Evolutionary conservation across 73 alveolate genomes (phyloP).

Genomic region (Paramecium caudatum): DNA sequence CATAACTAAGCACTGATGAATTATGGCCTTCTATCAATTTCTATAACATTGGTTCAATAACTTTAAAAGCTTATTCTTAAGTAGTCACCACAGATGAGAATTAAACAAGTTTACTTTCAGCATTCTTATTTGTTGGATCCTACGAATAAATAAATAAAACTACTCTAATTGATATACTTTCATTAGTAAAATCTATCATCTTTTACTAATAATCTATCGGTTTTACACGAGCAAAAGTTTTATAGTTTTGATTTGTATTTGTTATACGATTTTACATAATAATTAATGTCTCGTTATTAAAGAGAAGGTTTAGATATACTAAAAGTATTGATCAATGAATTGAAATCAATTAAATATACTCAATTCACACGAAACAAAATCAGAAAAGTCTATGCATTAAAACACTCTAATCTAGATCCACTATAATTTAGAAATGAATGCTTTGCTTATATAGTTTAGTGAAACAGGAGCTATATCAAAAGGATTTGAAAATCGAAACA

Average conservation of each 20-base stretch:
- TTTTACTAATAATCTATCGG: constrained; percentile 72
- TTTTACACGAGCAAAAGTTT: constrained; percentile 56
- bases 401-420: background rate
- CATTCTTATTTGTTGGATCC: constrained; percentile 72
- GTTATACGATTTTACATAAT: constrained; percentile 46
- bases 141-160: background rate
- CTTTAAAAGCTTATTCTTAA: constrained; percentile 23
- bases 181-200: constrained; percentile 72
- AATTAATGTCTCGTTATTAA: background rate
- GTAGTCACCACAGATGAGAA: constrained; percentile 54
- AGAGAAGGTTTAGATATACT: constrained; percentile 15
- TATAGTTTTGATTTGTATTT: constrained; percentile 67
- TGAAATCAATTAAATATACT: constrained; percentile 9
- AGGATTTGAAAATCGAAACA: background rate
- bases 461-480: constrained; percentile 1
- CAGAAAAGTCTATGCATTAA: background rate
- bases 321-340: background rate
- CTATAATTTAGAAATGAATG: constrained; percentile 22
- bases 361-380: constrained; percentile 14
- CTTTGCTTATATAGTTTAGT: constrained; percentile 6
- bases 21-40: constrained; percentile 76
- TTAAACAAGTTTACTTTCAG: constrained; percentile 53
- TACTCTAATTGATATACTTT: constrained; percentile 45
- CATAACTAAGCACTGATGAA: constrained; percentile 74
- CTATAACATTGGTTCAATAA: background rate